Percentiles rank a stretch among this genome's conserved stretches.
phyloP scores from a whole-genome alignment of 306 rosid species.

The Prosopis cineraria region DNA sequence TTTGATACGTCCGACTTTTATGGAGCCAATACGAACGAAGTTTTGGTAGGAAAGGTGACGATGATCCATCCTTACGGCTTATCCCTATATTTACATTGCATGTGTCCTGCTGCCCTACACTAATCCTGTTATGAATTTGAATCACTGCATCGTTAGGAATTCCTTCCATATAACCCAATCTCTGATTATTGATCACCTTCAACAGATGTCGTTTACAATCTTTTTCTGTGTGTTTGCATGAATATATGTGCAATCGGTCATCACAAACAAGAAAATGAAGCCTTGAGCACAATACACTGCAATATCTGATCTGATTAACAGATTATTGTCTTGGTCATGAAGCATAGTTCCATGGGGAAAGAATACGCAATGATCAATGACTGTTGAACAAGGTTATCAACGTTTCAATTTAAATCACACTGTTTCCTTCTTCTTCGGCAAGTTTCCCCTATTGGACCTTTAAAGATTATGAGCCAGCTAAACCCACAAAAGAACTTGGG shows the following conservation, averaged over 20 bases:
- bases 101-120: not conserved
- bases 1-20: conserved; percentile 74
- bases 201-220: not conserved
- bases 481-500: not conserved
- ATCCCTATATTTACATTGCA: not conserved
- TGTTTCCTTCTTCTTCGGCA: not conserved
- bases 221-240: not conserved
- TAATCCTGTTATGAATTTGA: not conserved
- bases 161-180: not conserved
- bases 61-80: not conserved
- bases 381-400: too few species aligned
- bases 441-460: not conserved
- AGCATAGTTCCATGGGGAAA: too few species aligned
- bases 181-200: not conserved
- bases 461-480: not conserved
- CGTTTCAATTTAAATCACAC: not conserved
- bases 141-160: not conserved
- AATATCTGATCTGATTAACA: too few species aligned
- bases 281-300: not conserved
- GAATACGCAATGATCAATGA: too few species aligned
- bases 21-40: conserved; percentile 61
- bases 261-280: not conserved
- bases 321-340: too few species aligned
- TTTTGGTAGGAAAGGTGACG: conserved; percentile 77
- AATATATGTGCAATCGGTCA: not conserved